phyloP scores from a whole-genome alignment of 805 yeast species.

The Wickerhamiella sorbophila region DNA sequence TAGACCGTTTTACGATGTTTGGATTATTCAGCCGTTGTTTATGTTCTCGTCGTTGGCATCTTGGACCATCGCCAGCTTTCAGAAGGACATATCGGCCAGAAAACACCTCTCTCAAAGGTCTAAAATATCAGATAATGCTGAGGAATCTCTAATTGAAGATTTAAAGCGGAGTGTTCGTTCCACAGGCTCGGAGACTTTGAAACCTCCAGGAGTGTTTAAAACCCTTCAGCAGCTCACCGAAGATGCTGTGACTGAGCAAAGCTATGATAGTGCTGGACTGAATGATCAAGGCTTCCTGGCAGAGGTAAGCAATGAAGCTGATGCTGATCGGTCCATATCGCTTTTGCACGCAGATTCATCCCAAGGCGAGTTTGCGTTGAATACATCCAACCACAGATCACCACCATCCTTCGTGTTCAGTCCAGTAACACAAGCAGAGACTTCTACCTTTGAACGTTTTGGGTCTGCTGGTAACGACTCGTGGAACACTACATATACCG shows the following conservation, averaged over 20 bases:
- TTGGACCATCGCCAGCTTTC: background rate
- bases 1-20: background rate
- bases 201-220: conserved; percentile 46
- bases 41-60: background rate
- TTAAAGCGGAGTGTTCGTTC: background rate
- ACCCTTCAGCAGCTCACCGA: conserved; percentile 30
- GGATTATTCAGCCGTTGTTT: background rate
- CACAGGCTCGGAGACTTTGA: conserved; percentile 18
- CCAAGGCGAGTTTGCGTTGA: background rate
- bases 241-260: conserved; percentile 7
- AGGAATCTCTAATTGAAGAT: no score
- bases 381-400: background rate
- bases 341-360: no score
- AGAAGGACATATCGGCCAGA: background rate
- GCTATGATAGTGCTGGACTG: background rate
- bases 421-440: conserved; percentile 1
- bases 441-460: background rate
- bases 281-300: background rate
- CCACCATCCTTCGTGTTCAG: background rate
- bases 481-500: background rate
- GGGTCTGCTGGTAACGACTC: conserved; percentile 3
- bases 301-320: background rate
- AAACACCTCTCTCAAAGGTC: no score
- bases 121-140: no score
- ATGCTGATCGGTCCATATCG: no score